These are phyloP conservation scores for Ceratocystis diversiconidia DNA, from an alignment of 2,329 filamentous ascomycete genomes.

Conservation along the genomic window DNA sequence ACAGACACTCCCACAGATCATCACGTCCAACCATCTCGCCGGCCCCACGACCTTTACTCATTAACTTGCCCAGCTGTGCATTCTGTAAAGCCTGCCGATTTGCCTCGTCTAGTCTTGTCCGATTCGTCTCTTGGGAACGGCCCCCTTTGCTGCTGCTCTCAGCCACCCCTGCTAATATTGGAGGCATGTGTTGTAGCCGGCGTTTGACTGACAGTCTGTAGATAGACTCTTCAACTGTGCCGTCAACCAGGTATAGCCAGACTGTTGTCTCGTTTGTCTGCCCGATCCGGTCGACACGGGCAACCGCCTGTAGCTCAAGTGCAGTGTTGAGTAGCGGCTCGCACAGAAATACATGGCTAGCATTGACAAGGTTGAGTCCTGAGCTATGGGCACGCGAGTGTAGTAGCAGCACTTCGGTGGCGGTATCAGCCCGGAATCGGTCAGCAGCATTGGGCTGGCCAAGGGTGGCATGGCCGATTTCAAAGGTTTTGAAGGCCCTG, in stretches of 20 bases:
- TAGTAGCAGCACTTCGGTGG: conserved; percentile 69
- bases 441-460: conserved; percentile 54
- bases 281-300: conserved; percentile 86
- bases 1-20: neutral
- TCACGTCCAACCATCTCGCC: neutral
- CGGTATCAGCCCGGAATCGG: conserved; percentile 61
- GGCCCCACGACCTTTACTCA: neutral
- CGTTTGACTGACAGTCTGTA: conserved; percentile 72
- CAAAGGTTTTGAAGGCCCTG: conserved; percentile 53
- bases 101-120: neutral
- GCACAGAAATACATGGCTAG: conserved; percentile 85
- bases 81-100: neutral
- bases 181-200: conserved; percentile 59
- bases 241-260: conserved; percentile 86
- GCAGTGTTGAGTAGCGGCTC: conserved; percentile 89
- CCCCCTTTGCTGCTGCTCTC: conserved; percentile 24
- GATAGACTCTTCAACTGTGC: conserved; percentile 83
- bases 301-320: conserved; percentile 86
- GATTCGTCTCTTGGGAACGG: no score
- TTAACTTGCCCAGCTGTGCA: neutral
- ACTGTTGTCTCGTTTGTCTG: conserved; percentile 80
- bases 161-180: no score
- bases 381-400: conserved; percentile 81
- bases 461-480: conserved; percentile 61
- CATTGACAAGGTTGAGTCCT: conserved; percentile 82